A percentile compares a stretch with the other conserved stretches of the same genome.
These are phyloP conservation scores for Xanthoparmelia taractica DNA, from an alignment of 495 filamentous ascomycete genomes.

Conservation along the genomic window DNA sequence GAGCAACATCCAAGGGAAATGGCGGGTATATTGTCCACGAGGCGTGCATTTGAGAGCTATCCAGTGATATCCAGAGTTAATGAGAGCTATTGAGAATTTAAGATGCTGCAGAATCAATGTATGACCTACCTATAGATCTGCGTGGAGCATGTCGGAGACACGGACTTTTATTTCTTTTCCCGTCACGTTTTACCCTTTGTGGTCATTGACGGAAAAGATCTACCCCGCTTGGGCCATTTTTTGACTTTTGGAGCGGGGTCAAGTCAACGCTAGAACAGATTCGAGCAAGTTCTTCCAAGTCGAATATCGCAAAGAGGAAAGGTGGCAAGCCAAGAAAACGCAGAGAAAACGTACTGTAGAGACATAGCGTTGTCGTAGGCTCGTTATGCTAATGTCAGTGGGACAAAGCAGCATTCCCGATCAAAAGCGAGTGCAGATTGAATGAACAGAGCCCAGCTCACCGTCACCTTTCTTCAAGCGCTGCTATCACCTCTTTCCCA, in stretches of 20 bases:
- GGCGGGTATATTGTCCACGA: neutral
- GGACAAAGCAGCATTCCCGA: neutral
- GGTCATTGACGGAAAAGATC: neutral
- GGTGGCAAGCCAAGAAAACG: neutral
- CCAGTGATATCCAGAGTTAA: neutral
- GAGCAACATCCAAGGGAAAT: neutral
- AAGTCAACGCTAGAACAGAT: constrained; percentile 2
- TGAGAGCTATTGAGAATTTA: neutral
- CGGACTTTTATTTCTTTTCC: neutral
- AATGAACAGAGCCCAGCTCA: too few relatives aligned
- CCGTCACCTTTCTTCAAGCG: neutral
- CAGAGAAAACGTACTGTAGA: too few relatives aligned
- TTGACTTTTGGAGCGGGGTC: constrained; percentile 3
- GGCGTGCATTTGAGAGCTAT: neutral
- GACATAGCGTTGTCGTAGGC: constrained; percentile 3
- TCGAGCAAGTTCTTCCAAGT: neutral
- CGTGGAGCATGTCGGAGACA: neutral
- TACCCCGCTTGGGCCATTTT: constrained; percentile 5
- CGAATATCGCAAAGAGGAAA: neutral
- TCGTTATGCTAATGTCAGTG: neutral
- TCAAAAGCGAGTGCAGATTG: too few relatives aligned
- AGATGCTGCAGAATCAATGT: neutral
- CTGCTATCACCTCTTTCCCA: neutral
- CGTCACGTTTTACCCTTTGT: neutral
- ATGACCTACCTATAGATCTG: neutral